phyloP scores from a whole-genome alignment of 2,329 filamentous ascomycete genomes.

The Colletotrichum sp. region DNA sequence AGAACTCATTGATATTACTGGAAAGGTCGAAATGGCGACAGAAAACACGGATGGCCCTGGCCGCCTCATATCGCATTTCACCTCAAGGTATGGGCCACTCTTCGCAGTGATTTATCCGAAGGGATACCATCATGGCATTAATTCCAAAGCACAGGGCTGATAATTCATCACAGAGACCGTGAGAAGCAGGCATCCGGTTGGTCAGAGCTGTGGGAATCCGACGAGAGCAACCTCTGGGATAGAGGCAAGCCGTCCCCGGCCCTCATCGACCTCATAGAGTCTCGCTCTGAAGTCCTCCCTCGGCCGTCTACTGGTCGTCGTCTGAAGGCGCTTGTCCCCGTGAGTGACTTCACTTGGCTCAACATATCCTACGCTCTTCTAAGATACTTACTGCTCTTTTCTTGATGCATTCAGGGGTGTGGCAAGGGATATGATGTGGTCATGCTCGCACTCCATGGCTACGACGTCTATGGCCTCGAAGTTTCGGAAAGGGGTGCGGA shows the following conservation, averaged over 20 bases:
- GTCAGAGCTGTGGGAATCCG: neutral
- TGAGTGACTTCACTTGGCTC: neutral
- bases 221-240: neutral
- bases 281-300: neutral
- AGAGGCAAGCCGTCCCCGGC: neutral
- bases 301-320: neutral
- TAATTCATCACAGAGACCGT: accelerated
- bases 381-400: neutral
- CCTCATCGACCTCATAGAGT: neutral
- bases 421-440: neutral
- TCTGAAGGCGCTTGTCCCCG: neutral
- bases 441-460: neutral
- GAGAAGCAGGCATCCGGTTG: neutral
- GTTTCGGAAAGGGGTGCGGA: neutral
- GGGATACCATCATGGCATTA: no score
- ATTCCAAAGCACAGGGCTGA: neutral
- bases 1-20: no score
- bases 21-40: no score
- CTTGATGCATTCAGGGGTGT: neutral
- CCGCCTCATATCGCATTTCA: neutral
- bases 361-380: neutral
- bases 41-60: neutral
- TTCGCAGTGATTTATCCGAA: no score
- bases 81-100: neutral
- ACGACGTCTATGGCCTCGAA: neutral